Percentiles rank a stretch among this genome's conserved stretches.
These are phyloP conservation scores for Paramecium sonneborni DNA, from an alignment of 73 alveolate species.

Conservation along the genomic window DNA sequence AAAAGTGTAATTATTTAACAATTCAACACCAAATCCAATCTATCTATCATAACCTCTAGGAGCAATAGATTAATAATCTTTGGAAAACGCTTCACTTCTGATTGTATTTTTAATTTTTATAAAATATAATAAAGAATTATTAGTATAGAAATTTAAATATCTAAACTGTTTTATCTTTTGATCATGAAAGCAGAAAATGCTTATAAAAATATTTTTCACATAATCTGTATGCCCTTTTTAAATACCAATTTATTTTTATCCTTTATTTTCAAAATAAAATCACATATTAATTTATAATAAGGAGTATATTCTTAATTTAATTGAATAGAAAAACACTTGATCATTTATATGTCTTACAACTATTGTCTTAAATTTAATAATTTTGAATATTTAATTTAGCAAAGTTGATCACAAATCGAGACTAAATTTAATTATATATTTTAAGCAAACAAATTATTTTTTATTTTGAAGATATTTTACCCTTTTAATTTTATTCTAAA, in stretches of 20 bases:
- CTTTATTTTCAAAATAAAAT: not conserved
- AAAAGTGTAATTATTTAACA: not conserved
- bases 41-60: constrained; percentile 91
- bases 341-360: not conserved
- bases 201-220: not conserved
- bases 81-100: constrained; percentile 91
- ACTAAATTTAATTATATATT: not conserved
- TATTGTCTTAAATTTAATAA: not conserved
- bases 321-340: constrained; percentile 13
- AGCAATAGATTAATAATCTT: constrained; percentile 87
- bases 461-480: not conserved
- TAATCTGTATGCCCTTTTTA: constrained; percentile 40
- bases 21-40: constrained; percentile 84
- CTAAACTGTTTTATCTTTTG: constrained; percentile 20
- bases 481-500: constrained; percentile 1
- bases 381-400: not conserved
- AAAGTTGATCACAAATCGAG: not conserved
- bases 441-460: not conserved
- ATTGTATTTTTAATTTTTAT: constrained; percentile 74
- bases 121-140: not conserved
- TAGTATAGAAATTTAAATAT: not conserved
- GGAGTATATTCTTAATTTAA: not conserved
- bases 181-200: constrained; percentile 1
- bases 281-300: not conserved
- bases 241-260: not conserved